Evolutionary conservation across 2,329 filamentous ascomycete species (phyloP), one percentile per base, ranked within the genome.

Genomic region (Aspergillus pseudonomiae): DNA sequence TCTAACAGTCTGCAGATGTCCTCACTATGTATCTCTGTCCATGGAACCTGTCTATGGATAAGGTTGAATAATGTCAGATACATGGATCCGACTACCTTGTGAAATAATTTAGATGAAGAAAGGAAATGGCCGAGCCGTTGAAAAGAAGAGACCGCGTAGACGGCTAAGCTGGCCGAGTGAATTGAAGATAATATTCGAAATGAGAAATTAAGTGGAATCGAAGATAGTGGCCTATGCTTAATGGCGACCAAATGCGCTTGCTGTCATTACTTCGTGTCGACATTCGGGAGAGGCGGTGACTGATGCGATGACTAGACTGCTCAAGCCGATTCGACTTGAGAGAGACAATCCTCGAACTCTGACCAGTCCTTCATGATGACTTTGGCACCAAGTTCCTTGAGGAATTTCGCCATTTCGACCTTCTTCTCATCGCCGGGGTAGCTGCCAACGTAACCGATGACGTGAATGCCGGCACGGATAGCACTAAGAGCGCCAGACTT

Each of bases 361-460:
- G 73, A 70, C 82, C 82, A 84, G 58, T 83, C 68, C 52, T 73
- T 77, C 81, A 84, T 92, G 73, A 92, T 81, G 62, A 87, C 78
- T 64, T 84, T 82, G 60, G 87, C 89, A 16, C 89, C 90, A 1
- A 87, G 84, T 12, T 89, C 86, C 12, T 72, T 81, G 71, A 93
- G 77, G 34, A 84, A 76, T 72, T 86, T 82, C 65, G 84, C 84
- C 87, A 93, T 92, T 78, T 89, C 85, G 55, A 85, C 81, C 79
- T 85, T 81, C 79, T 90, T 85, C 41, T 83, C 83, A 21, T 80
- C 80, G 57, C 82, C 81, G 45, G 82, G 79, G 79, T 94, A 95
- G 62, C 90, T 90, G 43, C 93, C 93, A 34, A 95, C 91, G 78
- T 97, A 97, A 61, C 89, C 93, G 71, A 97, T 88, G 67, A 91